phyloP scores from a whole-genome alignment of 345 rosid genomes.

The Hibiscus trionum region DNA sequence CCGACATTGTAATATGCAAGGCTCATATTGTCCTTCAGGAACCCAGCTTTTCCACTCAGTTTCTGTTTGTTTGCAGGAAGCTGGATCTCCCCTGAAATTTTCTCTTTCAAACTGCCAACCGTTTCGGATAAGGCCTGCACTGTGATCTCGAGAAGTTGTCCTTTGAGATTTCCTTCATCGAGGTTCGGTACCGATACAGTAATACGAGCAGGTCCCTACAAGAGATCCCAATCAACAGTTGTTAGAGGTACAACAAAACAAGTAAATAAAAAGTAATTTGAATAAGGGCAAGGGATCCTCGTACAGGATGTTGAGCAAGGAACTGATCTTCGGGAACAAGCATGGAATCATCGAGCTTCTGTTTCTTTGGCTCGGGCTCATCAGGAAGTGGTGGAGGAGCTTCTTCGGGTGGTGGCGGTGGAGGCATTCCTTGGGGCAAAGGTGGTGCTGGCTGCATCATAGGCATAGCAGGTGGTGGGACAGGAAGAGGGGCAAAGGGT shows the following conservation, averaged over 20 bases:
- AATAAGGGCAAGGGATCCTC: slow-evolving; percentile 2
- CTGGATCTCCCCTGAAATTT: slow-evolving; percentile 81
- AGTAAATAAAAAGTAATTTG: neutral
- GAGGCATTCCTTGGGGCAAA: slow-evolving; percentile 14
- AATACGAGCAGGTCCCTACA: slow-evolving; percentile 26
- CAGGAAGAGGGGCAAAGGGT: slow-evolving; percentile 7
- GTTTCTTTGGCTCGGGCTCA: slow-evolving; percentile 91
- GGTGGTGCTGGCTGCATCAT: slow-evolving; percentile 16
- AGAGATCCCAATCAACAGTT: neutral
- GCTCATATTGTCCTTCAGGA: slow-evolving; percentile 82
- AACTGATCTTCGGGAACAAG: slow-evolving; percentile 78
- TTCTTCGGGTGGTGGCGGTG: slow-evolving; percentile 11
- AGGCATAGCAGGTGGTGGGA: slow-evolving; percentile 7
- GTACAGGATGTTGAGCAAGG: slow-evolving; percentile 67
- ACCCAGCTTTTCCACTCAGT: slow-evolving; percentile 81
- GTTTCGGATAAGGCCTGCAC: slow-evolving; percentile 70
- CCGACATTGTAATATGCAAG: slow-evolving; percentile 77
- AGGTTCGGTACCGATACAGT: slow-evolving; percentile 53
- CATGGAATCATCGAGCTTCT: slow-evolving; percentile 68
- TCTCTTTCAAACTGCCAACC: slow-evolving; percentile 81
- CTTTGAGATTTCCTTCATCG: slow-evolving; percentile 73
- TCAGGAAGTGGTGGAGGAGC: slow-evolving; percentile 91
- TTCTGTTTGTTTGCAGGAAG: slow-evolving; percentile 86
- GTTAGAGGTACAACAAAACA: neutral
- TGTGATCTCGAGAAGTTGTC: slow-evolving; percentile 61